Base-by-base conservation (phyloP, 148 eudicot species). In the Polygonum aviculare region DNA sequence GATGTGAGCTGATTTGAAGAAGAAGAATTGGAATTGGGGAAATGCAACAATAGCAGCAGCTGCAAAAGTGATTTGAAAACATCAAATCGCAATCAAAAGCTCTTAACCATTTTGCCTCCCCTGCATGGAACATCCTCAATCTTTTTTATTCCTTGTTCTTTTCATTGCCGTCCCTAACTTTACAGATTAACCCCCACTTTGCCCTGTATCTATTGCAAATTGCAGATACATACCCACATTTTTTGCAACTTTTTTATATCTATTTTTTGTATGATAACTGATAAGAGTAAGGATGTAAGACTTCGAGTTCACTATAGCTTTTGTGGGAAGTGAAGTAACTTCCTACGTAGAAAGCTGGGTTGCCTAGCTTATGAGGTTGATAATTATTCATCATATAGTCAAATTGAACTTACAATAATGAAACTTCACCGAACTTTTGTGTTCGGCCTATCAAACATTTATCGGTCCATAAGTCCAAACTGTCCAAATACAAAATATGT, bases 51-150 rank as follows among this genome's bases (percentile, higher is more conserved):
- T 26, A 19, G 62, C 9, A 57, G 63, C 26, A 3, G 45, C 72
- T 36, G 21, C 41, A 67, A 67, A 67, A 67, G 38, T 3, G 9
- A 44, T 75, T 75, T 78, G 55, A 75, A 76, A 52, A 44, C 12
- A 12, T 70, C 76, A 80, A 78, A 80, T 76, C 26, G 45, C 11
- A 19, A 12, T 7, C 70, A 55, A 12, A 11, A 82, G 77, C 44
- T 80, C 78, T 77, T 77, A 72, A 72, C 12, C 22, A 18, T 55
- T 45, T 3, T 26, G n/a, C 41, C 49, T 65, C 54, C 78, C 76
- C 47, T 1, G 63, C 12, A 2, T 12, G 51, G 16, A 21, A 2
- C 76, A 16, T 59, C 51, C 57, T 10, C 21, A 22, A 31, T 57
- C 55, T 67, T 65, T 44, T 44, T 44, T 6, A 44, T 44, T 44